These are phyloP conservation scores for Fomitopsis pinicola DNA, from an alignment of 1,284 basidiomycete species.

Conservation along the genomic window DNA sequence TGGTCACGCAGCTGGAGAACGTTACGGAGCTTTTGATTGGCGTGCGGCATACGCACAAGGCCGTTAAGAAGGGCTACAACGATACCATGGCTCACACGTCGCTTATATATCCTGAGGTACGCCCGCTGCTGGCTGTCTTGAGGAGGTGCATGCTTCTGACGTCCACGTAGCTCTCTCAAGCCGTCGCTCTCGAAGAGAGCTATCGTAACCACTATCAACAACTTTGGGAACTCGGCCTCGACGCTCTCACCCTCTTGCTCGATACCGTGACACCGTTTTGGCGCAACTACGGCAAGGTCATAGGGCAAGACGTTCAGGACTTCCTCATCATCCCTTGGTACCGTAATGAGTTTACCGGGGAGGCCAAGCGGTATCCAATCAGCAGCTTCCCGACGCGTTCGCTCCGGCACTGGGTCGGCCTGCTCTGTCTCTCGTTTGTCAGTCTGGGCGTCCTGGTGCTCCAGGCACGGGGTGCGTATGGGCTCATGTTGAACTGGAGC, in stretches of 20 bases:
- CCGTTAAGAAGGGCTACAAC: conserved; percentile 63
- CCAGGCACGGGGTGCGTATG: conserved; percentile 50
- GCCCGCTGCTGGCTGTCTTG: conserved; percentile 8
- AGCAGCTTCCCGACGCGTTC: conserved; percentile 56
- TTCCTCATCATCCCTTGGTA: conserved; percentile 78
- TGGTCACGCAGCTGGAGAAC: conserved; percentile 39
- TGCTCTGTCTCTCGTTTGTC: conserved; percentile 45
- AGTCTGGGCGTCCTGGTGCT: conserved; percentile 44
- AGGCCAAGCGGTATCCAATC: conserved; percentile 62
- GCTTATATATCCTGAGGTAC: conserved; percentile 70
- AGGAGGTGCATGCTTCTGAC: neutral
- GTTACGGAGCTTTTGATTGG: conserved; percentile 43
- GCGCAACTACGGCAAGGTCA: conserved; percentile 72
- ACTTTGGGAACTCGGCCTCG: conserved; percentile 72
- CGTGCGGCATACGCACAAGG: conserved; percentile 50
- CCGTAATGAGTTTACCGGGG: conserved; percentile 76
- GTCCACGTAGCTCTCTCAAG: conserved; percentile 51
- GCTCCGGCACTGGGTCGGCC: conserved; percentile 59
- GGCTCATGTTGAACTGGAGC: conserved; percentile 43
- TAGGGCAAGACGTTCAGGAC: conserved; percentile 70
- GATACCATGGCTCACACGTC: conserved; percentile 64
- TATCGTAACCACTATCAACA: conserved; percentile 74
- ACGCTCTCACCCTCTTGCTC: conserved; percentile 65
- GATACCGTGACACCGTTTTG: conserved; percentile 74
- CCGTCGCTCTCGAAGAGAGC: conserved; percentile 65